These are phyloP conservation scores for Actinomortierella ambigua DNA, from an alignment of 371 early-diverging fungal genomes.

Conservation along the genomic window DNA sequence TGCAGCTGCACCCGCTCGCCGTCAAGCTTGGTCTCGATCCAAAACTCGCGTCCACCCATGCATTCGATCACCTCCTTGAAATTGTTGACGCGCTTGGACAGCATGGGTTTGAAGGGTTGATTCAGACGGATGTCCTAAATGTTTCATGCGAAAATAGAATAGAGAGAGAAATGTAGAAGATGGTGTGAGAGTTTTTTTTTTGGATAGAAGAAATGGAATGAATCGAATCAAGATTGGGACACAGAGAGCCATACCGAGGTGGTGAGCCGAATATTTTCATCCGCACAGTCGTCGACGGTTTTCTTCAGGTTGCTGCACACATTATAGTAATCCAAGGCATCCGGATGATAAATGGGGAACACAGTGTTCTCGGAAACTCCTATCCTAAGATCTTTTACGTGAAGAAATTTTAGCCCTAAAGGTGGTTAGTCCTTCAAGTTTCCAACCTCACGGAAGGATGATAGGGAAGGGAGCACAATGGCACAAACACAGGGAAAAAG, in stretches of 20 bases:
- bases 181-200: background rate
- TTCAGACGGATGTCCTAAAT: conserved; percentile 54
- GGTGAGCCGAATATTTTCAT: conserved; percentile 47
- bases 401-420: background rate
- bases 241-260: conserved; percentile 19
- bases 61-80: conserved; percentile 51
- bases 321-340: conserved; percentile 67
- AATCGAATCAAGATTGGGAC: conserved; percentile 20
- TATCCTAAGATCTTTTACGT: conserved; percentile 66
- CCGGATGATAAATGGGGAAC: conserved; percentile 67
- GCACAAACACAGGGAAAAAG: too few species aligned
- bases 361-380: conserved; percentile 74
- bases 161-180: too few species aligned
- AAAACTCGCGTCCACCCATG: conserved; percentile 58
- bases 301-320: conserved; percentile 63
- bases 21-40: conserved; percentile 81
- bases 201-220: conserved; percentile 12
- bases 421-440: too few species aligned
- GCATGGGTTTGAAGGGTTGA: conserved; percentile 66
- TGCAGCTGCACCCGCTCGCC: conserved; percentile 82
- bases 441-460: too few species aligned
- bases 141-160: too few species aligned
- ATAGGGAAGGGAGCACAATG: too few species aligned
- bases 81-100: conserved; percentile 48
- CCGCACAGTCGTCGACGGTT: conserved; percentile 56